Conservation (phyloP, 2,329 filamentous ascomycete species). For the Colletotrichum eremochloae region DNA sequence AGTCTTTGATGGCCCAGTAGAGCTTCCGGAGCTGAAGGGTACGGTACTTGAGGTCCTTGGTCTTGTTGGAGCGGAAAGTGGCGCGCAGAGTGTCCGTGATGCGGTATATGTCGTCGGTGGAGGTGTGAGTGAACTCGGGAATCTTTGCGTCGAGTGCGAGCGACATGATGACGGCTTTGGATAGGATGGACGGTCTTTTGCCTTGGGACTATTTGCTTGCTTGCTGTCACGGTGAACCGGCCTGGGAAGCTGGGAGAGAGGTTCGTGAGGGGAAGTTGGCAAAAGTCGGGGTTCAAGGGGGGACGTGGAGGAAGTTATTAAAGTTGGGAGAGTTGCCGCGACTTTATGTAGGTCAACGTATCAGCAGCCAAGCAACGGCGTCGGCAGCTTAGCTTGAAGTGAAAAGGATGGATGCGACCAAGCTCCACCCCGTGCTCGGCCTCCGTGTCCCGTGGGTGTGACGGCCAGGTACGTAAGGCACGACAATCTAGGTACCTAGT, state of each 20-base stretch:
- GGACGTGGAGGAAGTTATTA: conserved; percentile 1
- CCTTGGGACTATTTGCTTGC: conserved; percentile 13
- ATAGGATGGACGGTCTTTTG: neutral
- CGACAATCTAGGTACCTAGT: neutral
- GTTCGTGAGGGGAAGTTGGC: conserved; percentile 38
- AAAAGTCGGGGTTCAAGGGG: conserved; percentile 26
- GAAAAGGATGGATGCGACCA: conserved; percentile 29
- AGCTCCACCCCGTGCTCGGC: conserved; percentile 40
- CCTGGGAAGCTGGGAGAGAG: conserved; percentile 19
- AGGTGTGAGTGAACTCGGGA: conserved; percentile 69
- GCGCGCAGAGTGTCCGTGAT: conserved; percentile 72
- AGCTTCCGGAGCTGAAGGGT: conserved; percentile 90
- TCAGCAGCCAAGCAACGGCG: conserved; percentile 30
- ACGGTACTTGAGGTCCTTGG: conserved; percentile 85
- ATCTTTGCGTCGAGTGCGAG: conserved; percentile 54
- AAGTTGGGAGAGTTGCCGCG: conserved; percentile 28
- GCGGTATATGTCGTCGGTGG: conserved; percentile 74
- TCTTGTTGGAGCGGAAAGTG: conserved; percentile 84
- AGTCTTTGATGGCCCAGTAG: conserved; percentile 92
- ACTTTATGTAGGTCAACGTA: conserved; percentile 37
- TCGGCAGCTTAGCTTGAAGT: conserved; percentile 24
- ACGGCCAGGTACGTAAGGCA: conserved; percentile 1
- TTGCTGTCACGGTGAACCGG: conserved; percentile 18
- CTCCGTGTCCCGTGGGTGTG: conserved; percentile 32
- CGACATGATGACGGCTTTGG: conserved; percentile 52